Evolutionary conservation across 1,284 basidiomycete genomes (phyloP), one percentile per base, ranked within the genome.

Genomic region (Trametes versicolor): DNA sequence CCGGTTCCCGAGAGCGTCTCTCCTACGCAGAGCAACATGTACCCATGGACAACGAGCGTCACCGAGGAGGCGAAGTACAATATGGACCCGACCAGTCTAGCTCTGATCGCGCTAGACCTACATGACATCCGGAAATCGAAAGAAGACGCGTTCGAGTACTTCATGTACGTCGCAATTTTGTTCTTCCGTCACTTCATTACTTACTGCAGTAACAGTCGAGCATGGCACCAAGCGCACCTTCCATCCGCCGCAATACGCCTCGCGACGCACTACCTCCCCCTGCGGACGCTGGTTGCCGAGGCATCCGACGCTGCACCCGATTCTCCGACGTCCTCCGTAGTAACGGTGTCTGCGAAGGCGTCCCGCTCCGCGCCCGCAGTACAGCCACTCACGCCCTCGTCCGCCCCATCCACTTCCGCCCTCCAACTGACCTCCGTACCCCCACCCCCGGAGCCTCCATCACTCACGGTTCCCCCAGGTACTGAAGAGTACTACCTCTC

Each of bases 11-110:
- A 86, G 57, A 77, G 83, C 13, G 74, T 91, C 9, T 85, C 87
- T 0, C 83, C 87, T 6, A 79, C 66, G 5, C 58, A 66, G 15
- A 49, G 64, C 32, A 63, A 76, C 62, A 74, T 83, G 10, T 84
- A 86, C 62, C 86, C 88, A 0, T 81, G 85, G 69, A 81, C 86
- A 58, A 76, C 81, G 34, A 84, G 82, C 65, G 73, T 82, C 48
- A 85, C 86, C 43, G 77, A 81, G 25, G 88, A 89, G 64, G 81
- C 85, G 58, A 83, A 84, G 69, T 93, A 91, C 70, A 92, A 93
- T 70, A 92, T 93, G 88, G 91, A 94, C 73, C 88, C 92, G 2
- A 93, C 92, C 15, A 93, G 91, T 74, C 78, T 94, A 27, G 86
- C 88, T 2, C 77, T 93, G 56, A 82, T 87, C 61, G 91, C 84